Evolutionary conservation across 2,329 filamentous ascomycete species (phyloP).

Genomic region (Colletotrichum incanum): DNA sequence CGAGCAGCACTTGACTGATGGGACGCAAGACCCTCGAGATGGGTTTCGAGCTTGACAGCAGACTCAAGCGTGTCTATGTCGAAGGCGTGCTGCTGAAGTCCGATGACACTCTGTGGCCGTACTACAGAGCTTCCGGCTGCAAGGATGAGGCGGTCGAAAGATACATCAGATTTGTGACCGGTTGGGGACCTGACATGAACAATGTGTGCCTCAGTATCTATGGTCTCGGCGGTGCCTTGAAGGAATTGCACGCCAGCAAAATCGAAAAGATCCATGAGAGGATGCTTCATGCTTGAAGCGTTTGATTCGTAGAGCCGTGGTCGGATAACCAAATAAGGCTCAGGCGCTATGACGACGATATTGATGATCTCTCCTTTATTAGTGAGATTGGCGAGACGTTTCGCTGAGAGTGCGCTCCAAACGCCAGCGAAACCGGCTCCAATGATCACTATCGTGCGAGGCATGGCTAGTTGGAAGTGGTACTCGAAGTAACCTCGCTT

Average conservation of each 20-base stretch:
- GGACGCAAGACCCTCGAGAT: conserved; percentile 48
- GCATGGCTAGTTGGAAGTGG: conserved; percentile 1
- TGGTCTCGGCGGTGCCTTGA: conserved; percentile 45
- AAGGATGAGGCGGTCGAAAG: conserved; percentile 54
- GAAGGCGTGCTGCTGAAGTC: conserved; percentile 53
- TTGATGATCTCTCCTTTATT: conserved; percentile 46
- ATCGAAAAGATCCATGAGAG: conserved; percentile 48
- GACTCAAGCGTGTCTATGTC: conserved; percentile 52
- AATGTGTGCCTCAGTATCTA: conserved; percentile 43
- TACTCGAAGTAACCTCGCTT: no score
- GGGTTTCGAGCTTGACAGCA: conserved; percentile 49
- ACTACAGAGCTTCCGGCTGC: conserved; percentile 55
- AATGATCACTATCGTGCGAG: conserved; percentile 45
- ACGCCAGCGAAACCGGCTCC: conserved; percentile 56
- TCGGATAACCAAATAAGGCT: conserved; percentile 51
- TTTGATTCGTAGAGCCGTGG: conserved; percentile 55
- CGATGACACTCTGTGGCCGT: conserved; percentile 48
- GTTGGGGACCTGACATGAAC: conserved; percentile 40
- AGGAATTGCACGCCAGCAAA: conserved; percentile 49
- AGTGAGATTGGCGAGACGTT: conserved; percentile 49
- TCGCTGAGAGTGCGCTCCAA: conserved; percentile 55
- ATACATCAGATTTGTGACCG: conserved; percentile 40
- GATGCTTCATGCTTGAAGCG: conserved; percentile 46
- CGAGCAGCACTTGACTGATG: conserved; percentile 48
- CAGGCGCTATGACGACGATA: conserved; percentile 52